Conservation (phyloP, 768 basidiomycete genomes). For the Lactarius hatsudake region DNA sequence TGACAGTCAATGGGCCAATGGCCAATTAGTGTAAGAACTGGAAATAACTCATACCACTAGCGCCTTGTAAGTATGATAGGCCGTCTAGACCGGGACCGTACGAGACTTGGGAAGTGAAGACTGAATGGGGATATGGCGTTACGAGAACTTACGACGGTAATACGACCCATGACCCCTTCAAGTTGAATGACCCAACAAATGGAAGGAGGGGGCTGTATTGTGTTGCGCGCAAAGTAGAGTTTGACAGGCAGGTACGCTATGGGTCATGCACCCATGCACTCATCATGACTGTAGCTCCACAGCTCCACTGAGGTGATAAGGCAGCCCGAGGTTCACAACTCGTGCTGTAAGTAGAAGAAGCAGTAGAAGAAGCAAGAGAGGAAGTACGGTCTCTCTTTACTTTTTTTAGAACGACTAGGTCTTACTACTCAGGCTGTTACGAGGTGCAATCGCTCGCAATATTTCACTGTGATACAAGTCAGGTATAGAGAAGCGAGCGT, state of each 20-base stretch:
- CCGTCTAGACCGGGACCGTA: not conserved
- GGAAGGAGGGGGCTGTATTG: not conserved
- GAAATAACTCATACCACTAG: not conserved
- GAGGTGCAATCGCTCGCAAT: not conserved
- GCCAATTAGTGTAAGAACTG: not conserved
- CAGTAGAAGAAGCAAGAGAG: not conserved
- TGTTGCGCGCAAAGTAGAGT: not conserved
- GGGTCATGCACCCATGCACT: too few relatives aligned
- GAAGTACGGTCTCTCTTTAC: not conserved
- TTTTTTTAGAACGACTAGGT: not conserved
- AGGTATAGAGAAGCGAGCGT: not conserved
- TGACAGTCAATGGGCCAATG: not conserved
- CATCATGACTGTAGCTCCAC: not conserved
- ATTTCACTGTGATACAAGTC: not conserved
- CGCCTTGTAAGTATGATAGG: not conserved
- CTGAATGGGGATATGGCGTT: not conserved
- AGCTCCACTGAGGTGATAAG: not conserved
- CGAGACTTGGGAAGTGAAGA: not conserved
- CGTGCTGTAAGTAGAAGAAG: not conserved
- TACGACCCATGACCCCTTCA: not conserved
- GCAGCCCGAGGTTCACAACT: not conserved
- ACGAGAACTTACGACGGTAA: too few relatives aligned
- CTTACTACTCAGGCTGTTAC: too few relatives aligned
- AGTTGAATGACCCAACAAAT: not conserved
- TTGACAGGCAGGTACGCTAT: not conserved